Evolutionary conservation across 2,329 filamentous ascomycete genomes (phyloP).

Genomic region (Mollisiaceae sp.): DNA sequence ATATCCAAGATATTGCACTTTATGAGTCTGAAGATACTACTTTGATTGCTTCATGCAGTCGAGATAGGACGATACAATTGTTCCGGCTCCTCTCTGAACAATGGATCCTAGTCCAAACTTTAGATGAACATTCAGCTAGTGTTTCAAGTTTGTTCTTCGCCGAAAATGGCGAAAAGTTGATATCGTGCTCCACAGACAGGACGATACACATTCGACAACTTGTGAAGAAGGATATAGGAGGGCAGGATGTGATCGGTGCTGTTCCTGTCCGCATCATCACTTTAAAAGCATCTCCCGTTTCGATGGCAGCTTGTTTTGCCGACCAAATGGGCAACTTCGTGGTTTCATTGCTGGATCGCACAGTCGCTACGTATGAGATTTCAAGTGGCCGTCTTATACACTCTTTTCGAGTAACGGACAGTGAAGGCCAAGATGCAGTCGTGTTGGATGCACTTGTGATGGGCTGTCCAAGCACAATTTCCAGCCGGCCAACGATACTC

Average conservation of each 20-base stretch:
- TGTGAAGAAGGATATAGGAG: conserved; percentile 68
- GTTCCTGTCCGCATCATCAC: conserved; percentile 78
- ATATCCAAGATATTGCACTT: conserved; percentile 82
- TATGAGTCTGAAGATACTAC: conserved; percentile 65
- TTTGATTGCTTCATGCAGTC: conserved; percentile 80
- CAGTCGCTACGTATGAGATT: conserved; percentile 65
- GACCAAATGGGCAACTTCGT: conserved; percentile 56
- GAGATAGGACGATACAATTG: conserved; percentile 93
- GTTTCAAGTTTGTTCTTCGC: conserved; percentile 81
- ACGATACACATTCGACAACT: conserved; percentile 84
- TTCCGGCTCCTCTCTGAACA: conserved; percentile 65
- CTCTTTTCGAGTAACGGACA: conserved; percentile 83
- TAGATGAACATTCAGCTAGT: conserved; percentile 88
- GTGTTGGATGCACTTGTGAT: conserved; percentile 79
- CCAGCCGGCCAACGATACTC: conserved; percentile 66
- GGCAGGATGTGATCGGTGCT: conserved; percentile 71
- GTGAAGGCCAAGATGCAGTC: conserved; percentile 79
- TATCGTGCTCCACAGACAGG: conserved; percentile 89
- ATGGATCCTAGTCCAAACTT: conserved; percentile 85
- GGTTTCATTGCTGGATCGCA: conserved; percentile 65
- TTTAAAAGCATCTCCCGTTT: conserved; percentile 84
- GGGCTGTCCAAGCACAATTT: conserved; percentile 58
- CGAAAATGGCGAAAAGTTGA: conserved; percentile 66
- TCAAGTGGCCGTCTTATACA: conserved; percentile 70
- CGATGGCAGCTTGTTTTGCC: conserved; percentile 74